phyloP scores from a whole-genome alignment of 345 rosid genomes.

The Linum trigynum region DNA sequence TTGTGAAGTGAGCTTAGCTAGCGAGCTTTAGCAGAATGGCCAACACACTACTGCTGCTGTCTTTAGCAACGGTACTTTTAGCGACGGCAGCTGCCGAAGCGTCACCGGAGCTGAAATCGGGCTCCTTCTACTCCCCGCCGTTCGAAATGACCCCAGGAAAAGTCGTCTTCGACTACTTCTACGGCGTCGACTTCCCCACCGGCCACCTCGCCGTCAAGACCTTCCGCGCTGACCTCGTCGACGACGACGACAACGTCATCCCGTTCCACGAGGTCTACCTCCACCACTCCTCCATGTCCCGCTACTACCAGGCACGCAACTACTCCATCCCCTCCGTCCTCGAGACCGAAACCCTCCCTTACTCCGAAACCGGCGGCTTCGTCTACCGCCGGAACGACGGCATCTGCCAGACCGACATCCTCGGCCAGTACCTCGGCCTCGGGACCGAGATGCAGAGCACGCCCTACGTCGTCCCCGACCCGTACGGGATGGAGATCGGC shows the following conservation, averaged over 20 bases:
- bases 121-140: background rate
- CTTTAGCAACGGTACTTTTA: too few species aligned
- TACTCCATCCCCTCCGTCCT: background rate
- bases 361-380: background rate
- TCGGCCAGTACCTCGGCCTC: background rate
- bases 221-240: background rate
- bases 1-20: too few species aligned
- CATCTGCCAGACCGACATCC: background rate
- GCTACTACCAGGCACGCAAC: background rate
- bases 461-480: background rate
- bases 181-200: slow-evolving; percentile 1
- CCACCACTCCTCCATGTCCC: background rate
- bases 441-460: background rate
- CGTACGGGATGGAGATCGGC: slow-evolving; percentile 3
- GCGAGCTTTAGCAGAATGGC: too few species aligned
- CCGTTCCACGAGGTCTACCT: background rate
- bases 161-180: background rate
- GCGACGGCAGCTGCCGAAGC: too few species aligned
- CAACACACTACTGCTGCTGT: too few species aligned
- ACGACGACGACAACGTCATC: background rate
- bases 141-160: background rate
- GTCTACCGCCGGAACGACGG: background rate
- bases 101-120: too few species aligned
- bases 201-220: background rate
- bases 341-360: background rate